Base-by-base conservation (phyloP, 768 basidiomycete species). In the Asterophora parasitica region DNA sequence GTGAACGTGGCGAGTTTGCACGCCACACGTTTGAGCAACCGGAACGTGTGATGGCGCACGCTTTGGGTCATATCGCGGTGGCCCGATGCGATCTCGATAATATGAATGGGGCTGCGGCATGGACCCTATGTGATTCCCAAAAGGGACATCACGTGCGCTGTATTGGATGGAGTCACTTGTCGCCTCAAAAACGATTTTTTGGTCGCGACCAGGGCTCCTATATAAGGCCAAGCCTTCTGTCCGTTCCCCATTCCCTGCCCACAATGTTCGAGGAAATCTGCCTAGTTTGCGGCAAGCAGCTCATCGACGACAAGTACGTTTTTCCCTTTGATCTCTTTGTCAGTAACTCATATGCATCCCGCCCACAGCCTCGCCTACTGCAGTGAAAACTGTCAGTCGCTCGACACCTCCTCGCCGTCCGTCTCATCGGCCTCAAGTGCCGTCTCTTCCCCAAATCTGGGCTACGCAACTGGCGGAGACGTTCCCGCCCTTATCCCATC, bases 221-320 rank as follows among this genome's bases (percentile, higher is more conserved):
- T 69, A 71, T 66, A 71, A 67, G 58, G 50, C 35, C 46, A 44
- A 48, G 44, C 48, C 52, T 44, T 44, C 50, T 31, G 34, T 48
- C 42, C 46, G 40, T 37, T 42, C 48, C 52, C 44, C 38, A 42
- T 20, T 46, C 13, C 46, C 43, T 49, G 27, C 49, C 48, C 42
- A 42, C 55, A 49, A 89, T 88, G 86, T 88, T 85, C 65, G 82
- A 86, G 75, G 85, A 88, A 72, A 74, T 82, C 58, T 89, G 87
- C 62, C 74, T 89, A 48, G 69, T 76, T 44, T 89, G 87, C 61
- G 83, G 85, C 44, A 81, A 77, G 64, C 78, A 78, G 46, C 73
- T 86, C 56, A 62, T 65, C 53, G 79, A 76, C 64, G 79, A 82
- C 63, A 77, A 76, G 83, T 85, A 72, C 53, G 75, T 67, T 19